Conservation (phyloP, 225 moss, liverwort and hornwort genomes). For the Straminergon stramineum region DNA sequence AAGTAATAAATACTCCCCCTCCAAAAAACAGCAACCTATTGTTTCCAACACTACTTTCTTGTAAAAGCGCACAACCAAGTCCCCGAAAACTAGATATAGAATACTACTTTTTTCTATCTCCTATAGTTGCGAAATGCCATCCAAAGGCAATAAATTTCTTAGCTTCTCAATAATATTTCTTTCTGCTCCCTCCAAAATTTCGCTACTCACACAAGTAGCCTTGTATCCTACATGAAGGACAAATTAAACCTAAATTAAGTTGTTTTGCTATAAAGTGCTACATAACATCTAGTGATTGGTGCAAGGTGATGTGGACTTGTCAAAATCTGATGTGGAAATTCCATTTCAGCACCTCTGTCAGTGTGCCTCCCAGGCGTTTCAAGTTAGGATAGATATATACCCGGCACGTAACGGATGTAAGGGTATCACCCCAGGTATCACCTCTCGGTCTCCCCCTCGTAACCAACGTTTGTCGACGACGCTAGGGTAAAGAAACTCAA, state of each 20-base stretch:
- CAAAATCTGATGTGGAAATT: background rate
- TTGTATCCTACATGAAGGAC: background rate
- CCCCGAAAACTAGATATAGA: background rate
- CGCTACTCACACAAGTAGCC: rapidly evolving
- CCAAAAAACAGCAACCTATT: too few species aligned
- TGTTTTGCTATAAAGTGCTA: background rate
- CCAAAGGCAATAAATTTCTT: background rate
- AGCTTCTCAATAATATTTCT: background rate
- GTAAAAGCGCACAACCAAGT: rapidly evolving
- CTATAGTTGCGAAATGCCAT: too few species aligned
- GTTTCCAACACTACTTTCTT: background rate
- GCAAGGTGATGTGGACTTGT: background rate
- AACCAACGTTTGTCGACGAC: background rate
- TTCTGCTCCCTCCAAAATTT: background rate
- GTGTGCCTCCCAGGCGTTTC: too few species aligned
- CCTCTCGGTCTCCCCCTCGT: background rate
- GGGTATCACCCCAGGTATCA: background rate
- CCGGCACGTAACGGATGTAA: background rate
- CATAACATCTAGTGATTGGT: background rate
- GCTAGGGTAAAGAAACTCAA: background rate
- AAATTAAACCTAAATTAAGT: rapidly evolving
- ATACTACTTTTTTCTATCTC: too few species aligned
- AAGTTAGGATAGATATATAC: background rate
- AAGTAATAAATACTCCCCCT: background rate
- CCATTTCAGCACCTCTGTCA: background rate